Evolutionary conservation across 768 basidiomycete species (phyloP).

Genomic region (Podaxis sp.): DNA sequence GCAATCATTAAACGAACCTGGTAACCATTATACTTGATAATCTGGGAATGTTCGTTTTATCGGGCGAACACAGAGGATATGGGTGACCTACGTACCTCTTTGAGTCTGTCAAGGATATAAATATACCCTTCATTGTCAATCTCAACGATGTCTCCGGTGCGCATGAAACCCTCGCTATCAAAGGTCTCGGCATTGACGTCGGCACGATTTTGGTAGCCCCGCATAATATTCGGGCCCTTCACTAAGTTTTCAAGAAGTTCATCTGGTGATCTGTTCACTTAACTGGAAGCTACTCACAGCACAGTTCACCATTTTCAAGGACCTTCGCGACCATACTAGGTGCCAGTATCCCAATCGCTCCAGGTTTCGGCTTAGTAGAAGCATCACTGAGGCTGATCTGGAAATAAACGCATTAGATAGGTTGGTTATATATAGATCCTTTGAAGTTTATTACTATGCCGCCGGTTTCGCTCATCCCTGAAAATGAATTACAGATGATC

Average conservation of each 20-base stretch:
- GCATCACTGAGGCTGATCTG: slow-evolving; percentile 1
- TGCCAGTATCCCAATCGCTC: slow-evolving; percentile 2
- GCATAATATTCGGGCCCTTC: slow-evolving; percentile 1
- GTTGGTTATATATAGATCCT: background rate
- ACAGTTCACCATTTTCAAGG: slow-evolving; percentile 6
- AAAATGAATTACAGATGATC: no score
- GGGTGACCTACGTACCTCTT: background rate
- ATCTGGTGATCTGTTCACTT: background rate
- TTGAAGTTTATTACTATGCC: background rate
- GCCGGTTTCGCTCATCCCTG: slow-evolving; percentile 9
- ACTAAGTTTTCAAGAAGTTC: background rate
- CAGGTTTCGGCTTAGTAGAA: background rate
- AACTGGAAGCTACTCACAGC: slow-evolving; percentile 2
- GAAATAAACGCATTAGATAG: background rate
- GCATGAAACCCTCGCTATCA: slow-evolving; percentile 5
- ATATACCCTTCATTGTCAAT: background rate
- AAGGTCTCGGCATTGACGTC: slow-evolving; percentile 4
- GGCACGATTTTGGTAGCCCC: background rate
- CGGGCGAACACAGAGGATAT: background rate
- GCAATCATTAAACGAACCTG: background rate
- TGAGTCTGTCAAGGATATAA: slow-evolving; percentile 5
- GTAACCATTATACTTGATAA: slow-evolving; percentile 9
- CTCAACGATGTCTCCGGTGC: slow-evolving; percentile 2
- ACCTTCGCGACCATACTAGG: slow-evolving; percentile 1
- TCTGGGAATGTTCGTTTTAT: background rate